Percentiles rank a stretch among this genome's conserved stretches.
phyloP scores from a whole-genome alignment of 371 early-diverging fungal genomes.

The Lichtheimia hyalospora region DNA sequence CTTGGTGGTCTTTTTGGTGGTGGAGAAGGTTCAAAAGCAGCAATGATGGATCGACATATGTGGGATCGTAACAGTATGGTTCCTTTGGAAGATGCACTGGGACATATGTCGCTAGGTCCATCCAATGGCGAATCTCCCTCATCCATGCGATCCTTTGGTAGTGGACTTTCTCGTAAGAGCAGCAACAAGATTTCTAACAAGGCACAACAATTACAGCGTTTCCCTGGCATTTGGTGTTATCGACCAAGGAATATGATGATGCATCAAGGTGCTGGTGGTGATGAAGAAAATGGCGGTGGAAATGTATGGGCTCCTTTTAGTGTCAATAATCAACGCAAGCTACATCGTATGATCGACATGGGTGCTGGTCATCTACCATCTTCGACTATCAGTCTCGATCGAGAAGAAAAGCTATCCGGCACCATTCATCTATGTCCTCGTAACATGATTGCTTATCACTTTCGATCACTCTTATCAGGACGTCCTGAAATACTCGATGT shows the following conservation, averaged over 20 bases:
- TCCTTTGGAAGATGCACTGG: constrained; percentile 15
- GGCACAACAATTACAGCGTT: constrained; percentile 12
- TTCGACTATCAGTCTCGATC: constrained; percentile 12
- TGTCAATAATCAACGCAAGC: constrained; percentile 17
- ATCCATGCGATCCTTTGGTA: constrained; percentile 1
- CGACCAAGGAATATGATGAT: constrained; percentile 10
- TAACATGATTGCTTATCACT: constrained; percentile 16
- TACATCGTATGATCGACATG: constrained; percentile 10
- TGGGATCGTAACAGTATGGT: constrained; percentile 12
- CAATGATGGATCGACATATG: constrained; percentile 1
- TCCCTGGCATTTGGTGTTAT: constrained; percentile 20
- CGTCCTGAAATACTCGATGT: constrained; percentile 14
- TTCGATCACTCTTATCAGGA: constrained; percentile 11
- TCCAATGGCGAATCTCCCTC: neutral
- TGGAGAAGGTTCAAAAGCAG: neutral
- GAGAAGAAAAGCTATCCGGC: constrained; percentile 20
- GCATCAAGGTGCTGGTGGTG: neutral
- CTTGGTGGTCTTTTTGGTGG: constrained; percentile 13
- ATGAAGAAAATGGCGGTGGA: neutral
- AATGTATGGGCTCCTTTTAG: constrained; percentile 23
- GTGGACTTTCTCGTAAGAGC: neutral
- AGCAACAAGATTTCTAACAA: constrained; percentile 13
- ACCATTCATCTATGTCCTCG: constrained; percentile 13
- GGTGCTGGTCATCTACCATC: neutral
- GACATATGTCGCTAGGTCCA: constrained; percentile 8